phyloP scores from a whole-genome alignment of 2,329 filamentous ascomycete species.

The Calonectria multiphialidica region DNA sequence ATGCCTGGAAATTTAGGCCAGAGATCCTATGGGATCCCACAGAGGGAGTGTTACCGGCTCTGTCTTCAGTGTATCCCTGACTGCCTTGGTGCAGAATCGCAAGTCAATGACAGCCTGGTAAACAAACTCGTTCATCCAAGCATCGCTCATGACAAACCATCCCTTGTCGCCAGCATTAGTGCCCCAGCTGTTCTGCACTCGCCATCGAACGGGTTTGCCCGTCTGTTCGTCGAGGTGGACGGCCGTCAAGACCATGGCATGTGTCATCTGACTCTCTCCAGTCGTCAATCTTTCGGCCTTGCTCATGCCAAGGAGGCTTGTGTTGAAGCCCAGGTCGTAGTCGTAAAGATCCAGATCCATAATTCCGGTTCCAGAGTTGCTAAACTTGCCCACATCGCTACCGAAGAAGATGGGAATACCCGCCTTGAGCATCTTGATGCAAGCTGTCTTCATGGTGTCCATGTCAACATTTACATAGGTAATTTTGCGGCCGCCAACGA shows the following conservation, averaged over 20 bases:
- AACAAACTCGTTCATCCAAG: constrained; percentile 83
- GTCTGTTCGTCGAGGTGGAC: constrained; percentile 78
- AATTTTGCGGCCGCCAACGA: constrained; percentile 80
- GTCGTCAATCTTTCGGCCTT: constrained; percentile 82
- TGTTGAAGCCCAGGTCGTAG: constrained; percentile 87
- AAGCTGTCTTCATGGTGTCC: constrained; percentile 76
- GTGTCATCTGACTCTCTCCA: constrained; percentile 87
- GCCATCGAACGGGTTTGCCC: constrained; percentile 79
- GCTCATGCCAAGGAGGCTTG: constrained; percentile 77
- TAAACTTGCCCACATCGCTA: constrained; percentile 87
- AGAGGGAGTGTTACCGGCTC: constrained; percentile 78
- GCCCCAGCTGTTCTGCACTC: constrained; percentile 91
- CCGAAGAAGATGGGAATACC: constrained; percentile 91
- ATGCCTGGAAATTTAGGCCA: constrained; percentile 63
- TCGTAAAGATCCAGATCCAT: constrained; percentile 85
- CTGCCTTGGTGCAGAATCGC: constrained; percentile 71
- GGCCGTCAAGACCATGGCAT: constrained; percentile 91
- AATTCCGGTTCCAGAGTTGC: constrained; percentile 74
- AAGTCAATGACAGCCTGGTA: constrained; percentile 90
- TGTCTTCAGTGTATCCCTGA: constrained; percentile 78
- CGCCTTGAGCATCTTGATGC: constrained; percentile 81
- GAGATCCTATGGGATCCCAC: constrained; percentile 85
- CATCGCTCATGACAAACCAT: constrained; percentile 91
- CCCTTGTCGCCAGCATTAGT: constrained; percentile 77
- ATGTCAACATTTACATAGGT: constrained; percentile 89